Evolutionary conservation across 2,329 filamentous ascomycete species (phyloP).

Genomic region (Venturia asperata): DNA sequence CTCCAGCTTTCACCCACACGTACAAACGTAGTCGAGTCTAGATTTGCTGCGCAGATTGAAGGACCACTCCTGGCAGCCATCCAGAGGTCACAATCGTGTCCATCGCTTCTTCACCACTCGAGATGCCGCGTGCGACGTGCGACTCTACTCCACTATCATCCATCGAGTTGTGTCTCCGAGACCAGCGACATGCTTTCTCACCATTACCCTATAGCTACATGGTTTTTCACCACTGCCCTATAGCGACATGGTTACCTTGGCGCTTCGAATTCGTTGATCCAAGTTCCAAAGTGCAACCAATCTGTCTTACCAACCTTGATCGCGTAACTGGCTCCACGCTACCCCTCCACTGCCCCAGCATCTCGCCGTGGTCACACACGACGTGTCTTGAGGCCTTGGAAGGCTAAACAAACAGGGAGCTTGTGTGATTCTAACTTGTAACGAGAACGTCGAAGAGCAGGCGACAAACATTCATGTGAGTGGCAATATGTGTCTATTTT

Average conservation of each 20-base stretch:
- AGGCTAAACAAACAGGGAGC: neutral
- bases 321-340: neutral
- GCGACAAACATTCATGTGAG: neutral
- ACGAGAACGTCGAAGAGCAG: neutral
- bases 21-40: neutral
- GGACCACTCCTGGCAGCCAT: neutral
- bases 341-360: neutral
- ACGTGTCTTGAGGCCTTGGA: neutral
- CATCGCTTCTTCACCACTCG: no score
- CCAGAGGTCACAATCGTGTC: no score
- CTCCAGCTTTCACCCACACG: neutral
- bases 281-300: neutral
- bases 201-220: neutral
- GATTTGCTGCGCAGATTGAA: constrained; percentile 1
- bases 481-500: neutral
- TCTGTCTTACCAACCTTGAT: neutral
- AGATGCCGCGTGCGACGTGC: no score
- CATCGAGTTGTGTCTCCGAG: neutral
- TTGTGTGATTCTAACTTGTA: neutral
- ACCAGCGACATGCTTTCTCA: no score
- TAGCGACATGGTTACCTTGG: constrained; percentile 8
- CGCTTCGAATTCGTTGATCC: neutral
- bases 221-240: neutral
- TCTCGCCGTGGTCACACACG: constrained; percentile 1
- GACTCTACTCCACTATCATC: no score